Evolutionary conservation across 371 early-diverging fungal genomes (phyloP).

Genomic region (Funneliformis caledonium): DNA sequence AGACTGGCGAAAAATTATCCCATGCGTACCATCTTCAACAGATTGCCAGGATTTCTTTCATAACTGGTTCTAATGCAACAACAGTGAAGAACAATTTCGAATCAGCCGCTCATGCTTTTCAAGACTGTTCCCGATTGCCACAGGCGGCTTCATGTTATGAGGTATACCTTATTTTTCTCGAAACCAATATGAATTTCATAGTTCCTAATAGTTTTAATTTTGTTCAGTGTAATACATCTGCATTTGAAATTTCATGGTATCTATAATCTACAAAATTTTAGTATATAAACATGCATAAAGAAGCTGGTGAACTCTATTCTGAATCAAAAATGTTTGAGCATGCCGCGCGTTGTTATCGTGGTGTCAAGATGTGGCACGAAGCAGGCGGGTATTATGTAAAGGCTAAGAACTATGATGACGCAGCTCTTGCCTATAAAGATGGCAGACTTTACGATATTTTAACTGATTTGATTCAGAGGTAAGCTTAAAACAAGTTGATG

Average conservation of each 20-base stretch:
- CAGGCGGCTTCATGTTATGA: conserved; percentile 33
- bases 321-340: conserved; percentile 5
- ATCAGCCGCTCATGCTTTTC: conserved; percentile 13
- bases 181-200: not conserved
- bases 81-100: not conserved
- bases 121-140: not conserved
- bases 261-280: not conserved
- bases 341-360: conserved; percentile 21
- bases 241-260: not conserved
- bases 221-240: not conserved
- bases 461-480: conserved; percentile 19
- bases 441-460: not conserved
- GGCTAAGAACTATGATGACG: conserved; percentile 4
- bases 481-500: not conserved
- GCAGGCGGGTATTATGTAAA: conserved; percentile 24
- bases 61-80: not conserved
- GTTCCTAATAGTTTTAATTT: not conserved
- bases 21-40: conserved; percentile 11
- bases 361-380: not conserved
- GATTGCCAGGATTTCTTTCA: conserved; percentile 7
- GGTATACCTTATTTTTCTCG: not conserved
- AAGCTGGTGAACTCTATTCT: conserved; percentile 4
- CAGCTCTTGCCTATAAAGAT: conserved; percentile 23
- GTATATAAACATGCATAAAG: conserved; percentile 13
- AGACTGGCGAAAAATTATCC: not conserved